Evolutionary conservation across 345 rosid species (phyloP).

Genomic region (Eucalyptus dawsonii): DNA sequence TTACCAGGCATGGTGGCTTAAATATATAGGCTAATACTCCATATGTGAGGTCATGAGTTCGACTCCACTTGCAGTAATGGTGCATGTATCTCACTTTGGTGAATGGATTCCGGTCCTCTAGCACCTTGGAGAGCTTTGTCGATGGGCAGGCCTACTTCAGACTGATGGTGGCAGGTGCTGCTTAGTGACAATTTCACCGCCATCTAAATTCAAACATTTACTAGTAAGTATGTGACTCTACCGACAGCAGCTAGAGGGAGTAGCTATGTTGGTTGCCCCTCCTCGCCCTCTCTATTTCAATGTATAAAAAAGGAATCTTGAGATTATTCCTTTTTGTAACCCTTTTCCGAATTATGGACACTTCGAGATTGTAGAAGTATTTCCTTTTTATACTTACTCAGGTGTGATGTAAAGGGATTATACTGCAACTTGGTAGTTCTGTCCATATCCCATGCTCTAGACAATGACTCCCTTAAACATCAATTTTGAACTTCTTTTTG

Average conservation of each 20-base stretch:
- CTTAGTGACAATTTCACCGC: not conserved
- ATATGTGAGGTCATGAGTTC: not conserved
- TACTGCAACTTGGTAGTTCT: not conserved
- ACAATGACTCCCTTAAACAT: not conserved
- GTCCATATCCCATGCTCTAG: not conserved
- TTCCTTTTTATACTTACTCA: not conserved
- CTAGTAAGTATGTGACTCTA: not conserved
- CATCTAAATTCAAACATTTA: not conserved
- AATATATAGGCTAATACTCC: not conserved
- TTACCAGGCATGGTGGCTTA: not conserved
- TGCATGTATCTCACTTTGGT: not conserved
- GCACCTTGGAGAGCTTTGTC: not conserved
- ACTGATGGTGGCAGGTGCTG: not conserved
- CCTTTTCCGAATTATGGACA: not conserved
- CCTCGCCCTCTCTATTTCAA: not conserved
- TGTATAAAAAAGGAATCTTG: not conserved
- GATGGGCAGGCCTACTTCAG: not conserved
- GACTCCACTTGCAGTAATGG: not conserved
- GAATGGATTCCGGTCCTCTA: not conserved
- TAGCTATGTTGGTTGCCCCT: not conserved
- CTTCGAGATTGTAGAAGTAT: not conserved
- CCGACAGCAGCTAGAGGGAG: not conserved
- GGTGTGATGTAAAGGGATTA: not conserved
- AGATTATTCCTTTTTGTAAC: not conserved
- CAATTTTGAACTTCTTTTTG: not conserved